Conservation (phyloP, 2,329 filamentous ascomycete genomes). For the Parastagonospora avenae region DNA sequence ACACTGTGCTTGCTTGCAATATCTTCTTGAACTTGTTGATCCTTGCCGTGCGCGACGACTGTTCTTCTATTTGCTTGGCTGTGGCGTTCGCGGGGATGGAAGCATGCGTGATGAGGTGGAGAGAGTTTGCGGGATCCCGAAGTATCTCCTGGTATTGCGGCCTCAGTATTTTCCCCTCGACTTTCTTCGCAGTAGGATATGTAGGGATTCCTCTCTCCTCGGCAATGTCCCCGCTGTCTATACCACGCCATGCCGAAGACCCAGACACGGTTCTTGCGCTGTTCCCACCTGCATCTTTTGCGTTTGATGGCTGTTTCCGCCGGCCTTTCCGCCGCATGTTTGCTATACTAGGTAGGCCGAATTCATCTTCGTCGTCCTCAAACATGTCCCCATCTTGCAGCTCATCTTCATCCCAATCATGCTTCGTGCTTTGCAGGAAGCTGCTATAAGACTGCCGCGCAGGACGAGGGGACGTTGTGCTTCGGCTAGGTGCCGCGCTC, state of each 20-base stretch:
- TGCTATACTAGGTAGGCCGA: conserved; percentile 88
- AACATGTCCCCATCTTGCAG: conserved; percentile 70
- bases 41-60: conserved; percentile 84
- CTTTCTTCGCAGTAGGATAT: conserved; percentile 88
- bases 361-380: conserved; percentile 93
- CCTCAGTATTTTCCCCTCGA: conserved; percentile 90
- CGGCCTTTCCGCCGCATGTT: conserved; percentile 80
- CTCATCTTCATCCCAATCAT: conserved; percentile 79
- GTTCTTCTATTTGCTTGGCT: conserved; percentile 81
- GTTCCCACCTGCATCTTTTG: conserved; percentile 51
- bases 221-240: conserved; percentile 89
- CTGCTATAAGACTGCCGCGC: conserved; percentile 77
- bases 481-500: conserved; percentile 61
- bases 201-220: conserved; percentile 81
- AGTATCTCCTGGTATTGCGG: conserved; percentile 98
- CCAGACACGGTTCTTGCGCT: conserved; percentile 23
- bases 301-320: conserved; percentile 51
- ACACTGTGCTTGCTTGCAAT: conserved; percentile 88
- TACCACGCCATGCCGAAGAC: conserved; percentile 60
- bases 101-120: conserved; percentile 92
- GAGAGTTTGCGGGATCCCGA: conserved; percentile 81
- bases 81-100: conserved; percentile 73
- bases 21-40: conserved; percentile 99
- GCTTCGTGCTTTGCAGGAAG: conserved; percentile 79
- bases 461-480: conserved; percentile 61